Evolutionary conservation across 768 basidiomycete genomes (phyloP).

Genomic region (Lactarius sanguifluus): DNA sequence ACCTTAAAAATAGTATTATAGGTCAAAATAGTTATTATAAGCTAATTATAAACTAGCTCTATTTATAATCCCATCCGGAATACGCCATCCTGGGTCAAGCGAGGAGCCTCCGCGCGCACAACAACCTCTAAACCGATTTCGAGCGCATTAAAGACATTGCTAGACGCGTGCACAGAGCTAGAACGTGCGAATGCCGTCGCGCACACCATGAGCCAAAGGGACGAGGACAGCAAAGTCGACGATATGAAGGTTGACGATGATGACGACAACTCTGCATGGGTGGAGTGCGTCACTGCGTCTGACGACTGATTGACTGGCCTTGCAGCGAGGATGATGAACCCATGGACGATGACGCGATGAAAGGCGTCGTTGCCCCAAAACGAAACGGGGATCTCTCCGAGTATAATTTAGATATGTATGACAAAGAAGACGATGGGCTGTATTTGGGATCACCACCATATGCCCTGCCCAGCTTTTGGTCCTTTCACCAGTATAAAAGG

Average conservation of each 20-base stretch:
- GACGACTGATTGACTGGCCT: slow-evolving; percentile 37
- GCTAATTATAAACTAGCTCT: too few species aligned
- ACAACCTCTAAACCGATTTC: slow-evolving; percentile 90
- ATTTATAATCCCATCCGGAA: too few species aligned
- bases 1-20: too few species aligned
- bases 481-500: slow-evolving; percentile 97
- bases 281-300: slow-evolving; percentile 66
- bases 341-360: slow-evolving; percentile 56
- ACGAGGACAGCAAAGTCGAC: slow-evolving; percentile 64
- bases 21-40: too few species aligned
- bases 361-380: slow-evolving; percentile 38
- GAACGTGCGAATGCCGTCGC: slow-evolving; percentile 79
- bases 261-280: slow-evolving; percentile 61
- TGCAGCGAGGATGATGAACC: slow-evolving; percentile 50
- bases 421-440: slow-evolving; percentile 59
- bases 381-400: slow-evolving; percentile 61
- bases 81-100: too few species aligned
- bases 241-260: slow-evolving; percentile 44
- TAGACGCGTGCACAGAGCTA: slow-evolving; percentile 81
- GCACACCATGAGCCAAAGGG: slow-evolving; percentile 64
- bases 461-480: slow-evolving; percentile 39
- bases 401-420: slow-evolving; percentile 92
- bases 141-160: slow-evolving; percentile 87
- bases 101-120: slow-evolving; percentile 42
- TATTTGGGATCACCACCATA: slow-evolving; percentile 23